A percentile compares a stretch with the other conserved stretches of the same genome.
phyloP scores from a whole-genome alignment of 169 alveolate genomes.

The Cryptosporidium bovis region DNA sequence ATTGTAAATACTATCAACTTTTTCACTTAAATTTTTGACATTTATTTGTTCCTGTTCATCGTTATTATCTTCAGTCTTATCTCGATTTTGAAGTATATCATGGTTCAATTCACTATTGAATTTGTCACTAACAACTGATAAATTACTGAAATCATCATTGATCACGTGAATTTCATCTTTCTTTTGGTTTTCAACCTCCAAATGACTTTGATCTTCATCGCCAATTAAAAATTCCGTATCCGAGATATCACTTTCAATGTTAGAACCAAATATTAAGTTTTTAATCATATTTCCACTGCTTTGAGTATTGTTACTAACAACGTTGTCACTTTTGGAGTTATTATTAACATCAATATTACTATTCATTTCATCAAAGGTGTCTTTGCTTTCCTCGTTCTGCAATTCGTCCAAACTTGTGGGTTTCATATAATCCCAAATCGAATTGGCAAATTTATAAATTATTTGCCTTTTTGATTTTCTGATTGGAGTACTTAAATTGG shows the following conservation, averaged over 20 bases:
- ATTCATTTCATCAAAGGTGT: not conserved
- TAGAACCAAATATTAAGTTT: too few relatives aligned
- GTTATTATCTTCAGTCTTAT: not conserved
- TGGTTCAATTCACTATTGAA: not conserved
- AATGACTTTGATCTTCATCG: not conserved
- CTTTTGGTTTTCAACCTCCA: not conserved
- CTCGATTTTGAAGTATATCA: not conserved
- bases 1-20: not conserved
- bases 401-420: slow-evolving; percentile 43
- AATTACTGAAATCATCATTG: too few relatives aligned
- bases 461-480: slow-evolving; percentile 60
- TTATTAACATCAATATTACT: not conserved
- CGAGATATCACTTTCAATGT: slow-evolving; percentile 16
- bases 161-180: too few relatives aligned
- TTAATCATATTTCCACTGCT: too few relatives aligned
- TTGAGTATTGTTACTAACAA: too few relatives aligned
- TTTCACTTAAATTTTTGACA: not conserved
- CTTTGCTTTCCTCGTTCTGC: not conserved
- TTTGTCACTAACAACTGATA: not conserved
- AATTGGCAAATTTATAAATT: slow-evolving; percentile 51
- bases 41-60: not conserved
- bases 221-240: slow-evolving; percentile 43
- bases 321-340: too few relatives aligned
- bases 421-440: slow-evolving; percentile 72
- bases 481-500: not conserved